Evolutionary conservation across 495 filamentous ascomycete genomes (phyloP), one percentile per base, ranked within the genome.

Genomic region (Corynascus novoguineensis): DNA sequence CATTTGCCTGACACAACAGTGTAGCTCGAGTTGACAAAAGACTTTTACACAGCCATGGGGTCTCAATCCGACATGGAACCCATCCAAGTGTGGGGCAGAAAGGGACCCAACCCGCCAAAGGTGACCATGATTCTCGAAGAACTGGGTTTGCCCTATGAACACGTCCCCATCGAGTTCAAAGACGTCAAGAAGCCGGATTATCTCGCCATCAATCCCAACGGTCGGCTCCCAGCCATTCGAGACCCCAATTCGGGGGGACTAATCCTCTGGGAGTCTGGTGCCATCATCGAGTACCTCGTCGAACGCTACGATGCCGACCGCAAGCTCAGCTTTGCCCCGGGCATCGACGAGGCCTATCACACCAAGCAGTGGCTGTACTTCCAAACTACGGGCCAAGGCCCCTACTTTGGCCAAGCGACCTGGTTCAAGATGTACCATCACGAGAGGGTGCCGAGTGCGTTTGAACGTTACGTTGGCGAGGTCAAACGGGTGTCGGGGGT

Each of bases 261-360:
- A 57, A 82, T 71, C 0, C 62, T 90, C 11, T 89, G 84, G 83
- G 86, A 89, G 63, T 85, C 82, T 4, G 86, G 85, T 53, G 86
- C 87, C 15, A 88, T 88, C 67, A 59, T 88, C 59, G 73, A 84
- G 52, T 91, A 91, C 64, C 72, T 90, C n/a, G 63, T 87, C 41
- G 83, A 87, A 19, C 78, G 74, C 15, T 91, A 90, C 71, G 86
- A 90, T 70, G 81, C 71, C 49, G 67, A 81, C 11, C 68, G 81
- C 59, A 82, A 75, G 53, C 62, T 90, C 51, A 83, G 76, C 61
- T 86, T 81, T 61, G 62, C 69, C 5, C 35, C 69, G 11, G 75
- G 74, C 25, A 69, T 75, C 1, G 67, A 66, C 17, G 80, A 84
- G 46, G 73, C 69, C 41, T 79, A 75, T 64, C 70, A 72, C 4